A percentile compares a stretch with the other conserved stretches of the same genome.
Evolutionary conservation across 495 filamentous ascomycete genomes (phyloP).

Genomic region (Paragyromitra xinjiangensis): DNA sequence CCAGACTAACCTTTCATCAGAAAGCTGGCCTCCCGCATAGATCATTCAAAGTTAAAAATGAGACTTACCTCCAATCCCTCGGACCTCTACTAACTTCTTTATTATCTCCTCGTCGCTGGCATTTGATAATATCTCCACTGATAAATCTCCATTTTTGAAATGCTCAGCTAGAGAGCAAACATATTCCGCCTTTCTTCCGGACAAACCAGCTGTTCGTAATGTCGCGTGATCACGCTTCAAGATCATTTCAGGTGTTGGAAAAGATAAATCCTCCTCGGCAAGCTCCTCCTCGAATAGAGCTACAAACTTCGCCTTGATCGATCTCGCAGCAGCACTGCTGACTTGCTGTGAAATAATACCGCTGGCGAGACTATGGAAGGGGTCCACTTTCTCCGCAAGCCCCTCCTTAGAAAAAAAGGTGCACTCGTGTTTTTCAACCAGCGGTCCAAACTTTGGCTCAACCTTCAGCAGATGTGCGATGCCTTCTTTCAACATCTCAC

Average conservation of each 20-base stretch:
- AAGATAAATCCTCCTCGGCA: conserved; percentile 59
- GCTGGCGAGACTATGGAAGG: conserved; percentile 80
- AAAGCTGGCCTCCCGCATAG: neutral
- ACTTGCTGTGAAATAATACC: conserved; percentile 97
- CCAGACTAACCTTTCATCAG: conserved; percentile 65
- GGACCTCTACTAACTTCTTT: conserved; percentile 79
- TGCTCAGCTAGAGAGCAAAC: conserved; percentile 83
- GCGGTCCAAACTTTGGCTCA: conserved; percentile 74
- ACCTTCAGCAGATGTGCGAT: conserved; percentile 77
- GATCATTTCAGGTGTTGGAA: conserved; percentile 82
- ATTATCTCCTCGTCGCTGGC: conserved; percentile 88
- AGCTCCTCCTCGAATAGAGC: conserved; percentile 69
- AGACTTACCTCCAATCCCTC: conserved; percentile 73
- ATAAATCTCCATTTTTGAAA: conserved; percentile 77
- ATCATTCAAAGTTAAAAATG: neutral
- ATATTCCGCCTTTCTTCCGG: conserved; percentile 94
- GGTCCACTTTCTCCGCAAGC: conserved; percentile 82
- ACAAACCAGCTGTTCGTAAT: conserved; percentile 85
- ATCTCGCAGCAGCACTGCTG: conserved; percentile 85
- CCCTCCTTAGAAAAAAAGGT: conserved; percentile 80
- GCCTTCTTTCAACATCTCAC: conserved; percentile 78
- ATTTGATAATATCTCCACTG: conserved; percentile 74
- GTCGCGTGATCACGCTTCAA: conserved; percentile 66
- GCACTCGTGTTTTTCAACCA: conserved; percentile 81
- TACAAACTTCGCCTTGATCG: conserved; percentile 87